Evolutionary conservation across 805 yeast genomes (phyloP).

Genomic region (Torulaspora quercuum): DNA sequence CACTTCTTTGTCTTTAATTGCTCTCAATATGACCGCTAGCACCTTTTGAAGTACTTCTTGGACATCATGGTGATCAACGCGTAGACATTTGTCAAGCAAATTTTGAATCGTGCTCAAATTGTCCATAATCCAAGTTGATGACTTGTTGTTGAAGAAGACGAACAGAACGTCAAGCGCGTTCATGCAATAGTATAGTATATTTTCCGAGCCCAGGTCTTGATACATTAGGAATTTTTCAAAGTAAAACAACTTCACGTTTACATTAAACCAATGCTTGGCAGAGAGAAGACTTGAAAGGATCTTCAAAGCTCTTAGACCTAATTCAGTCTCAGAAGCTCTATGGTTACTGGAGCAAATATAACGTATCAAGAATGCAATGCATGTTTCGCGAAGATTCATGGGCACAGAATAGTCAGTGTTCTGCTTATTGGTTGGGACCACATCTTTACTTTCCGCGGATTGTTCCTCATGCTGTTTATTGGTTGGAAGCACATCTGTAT

Average conservation of each 20-base stretch:
- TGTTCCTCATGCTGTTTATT: too few relatives aligned
- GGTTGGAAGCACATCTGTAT: too few relatives aligned
- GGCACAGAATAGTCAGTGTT: conserved; percentile 54
- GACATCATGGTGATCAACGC: conserved; percentile 78
- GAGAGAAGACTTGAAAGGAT: conserved; percentile 70
- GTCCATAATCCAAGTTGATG: conserved; percentile 71
- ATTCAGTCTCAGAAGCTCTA: conserved; percentile 75
- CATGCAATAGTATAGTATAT: conserved; percentile 71
- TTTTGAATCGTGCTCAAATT: conserved; percentile 67
- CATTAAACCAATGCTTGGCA: conserved; percentile 80
- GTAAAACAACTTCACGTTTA: conserved; percentile 76
- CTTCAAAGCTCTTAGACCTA: conserved; percentile 78
- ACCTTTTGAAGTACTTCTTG: conserved; percentile 82
- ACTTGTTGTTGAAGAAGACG: conserved; percentile 75
- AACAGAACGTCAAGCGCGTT: conserved; percentile 89
- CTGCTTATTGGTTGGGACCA: neutral
- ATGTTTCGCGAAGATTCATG: conserved; percentile 78
- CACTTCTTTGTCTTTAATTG: conserved; percentile 50
- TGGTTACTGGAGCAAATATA: conserved; percentile 84
- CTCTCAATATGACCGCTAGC: conserved; percentile 61
- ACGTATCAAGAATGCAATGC: conserved; percentile 82
- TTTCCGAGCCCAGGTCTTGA: conserved; percentile 66
- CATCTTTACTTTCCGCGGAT: too few relatives aligned
- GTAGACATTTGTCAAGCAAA: conserved; percentile 74
- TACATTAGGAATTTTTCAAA: conserved; percentile 84